Base-by-base conservation (phyloP, 306 rosid species). In the Vicia villosa region DNA sequence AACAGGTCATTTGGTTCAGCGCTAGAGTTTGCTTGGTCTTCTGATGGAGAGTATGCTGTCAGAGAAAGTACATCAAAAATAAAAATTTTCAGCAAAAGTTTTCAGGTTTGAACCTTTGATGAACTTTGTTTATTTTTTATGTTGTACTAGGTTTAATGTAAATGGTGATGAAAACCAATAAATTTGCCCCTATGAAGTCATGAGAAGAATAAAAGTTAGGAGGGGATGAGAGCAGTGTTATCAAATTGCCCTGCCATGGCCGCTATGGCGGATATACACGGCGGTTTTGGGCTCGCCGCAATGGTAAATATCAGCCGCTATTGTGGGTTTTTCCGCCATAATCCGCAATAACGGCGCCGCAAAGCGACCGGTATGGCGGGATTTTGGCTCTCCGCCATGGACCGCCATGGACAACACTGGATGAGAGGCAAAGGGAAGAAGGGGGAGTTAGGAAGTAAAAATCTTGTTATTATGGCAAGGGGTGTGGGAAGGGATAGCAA, bases 31-130 rank as follows among this genome's bases (percentile, higher is more conserved):
- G 96, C 79, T 56, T 92, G 98, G 98, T 92, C 98, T 16, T 37
- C 88, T n/a, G 98, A 92, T 60, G 98, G 98, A 79, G 98, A 92
- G 74, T 92, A 85, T 72, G 96, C 96, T 75, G 90, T 85, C 79
- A 83, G 96, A 84, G 98, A 92, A 82, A 92, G 98, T 73, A 92
- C 98, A 71, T 92, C 96, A 59, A 92, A 86, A 83, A 88, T 92
- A 49, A 92, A 90, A 82, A 80, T 92, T 67, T 89, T 92, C 84
- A 85, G 89, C 70, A 92, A 92, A 85, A 89, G 61, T 80, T 92
- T 92, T 85, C 98, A 90, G 96, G 98, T 92, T 76, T 77, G 79
- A 77, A 59, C 40, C 64, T 49, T 52, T 22, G 58, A 21, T 15
- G 42, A 20, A 45, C 57, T 66, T 69, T 49, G 56, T 69, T 37